Evolutionary conservation across 176 grass and related monocot genomes (phyloP), one percentile per base, ranked within the genome.

Genomic region (Thalia dealbata): DNA sequence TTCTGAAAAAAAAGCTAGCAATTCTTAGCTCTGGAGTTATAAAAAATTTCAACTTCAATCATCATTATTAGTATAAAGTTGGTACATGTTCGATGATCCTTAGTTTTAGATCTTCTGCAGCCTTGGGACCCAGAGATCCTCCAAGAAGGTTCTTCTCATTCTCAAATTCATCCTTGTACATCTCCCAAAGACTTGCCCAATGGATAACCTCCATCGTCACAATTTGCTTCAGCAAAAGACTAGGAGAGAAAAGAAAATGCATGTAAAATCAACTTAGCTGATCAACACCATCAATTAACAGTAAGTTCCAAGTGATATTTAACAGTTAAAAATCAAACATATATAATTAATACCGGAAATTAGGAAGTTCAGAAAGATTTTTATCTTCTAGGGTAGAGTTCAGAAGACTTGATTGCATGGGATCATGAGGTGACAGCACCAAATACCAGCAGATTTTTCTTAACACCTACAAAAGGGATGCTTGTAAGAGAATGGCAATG

Each of bases 121-220:
- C 95, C 81, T 92, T 97, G 10, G 64, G 73, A 50, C 78, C 79
- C 81, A 97, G 81, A 72, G 89, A 74, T 46, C 92, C 92, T 73
- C 92, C 92, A 60, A 85, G 67, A 22, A 89, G 77, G 61, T 92
- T 90, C 64, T 92, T 97, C 81, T 97, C 95, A 23, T 84, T 92
- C 3, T 90, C 90, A 55, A 82, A 97, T 58, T 97, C 95, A 9
- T 75, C 68, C 22, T 88, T 97, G 24, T 82, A 84, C 38, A 74
- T 88, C 38, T 88, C 87, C 95, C 93, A 97, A 45, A 97, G 67
- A 14, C 16, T 81, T 26, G 90, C 90, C 95, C 95, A 97, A 30
- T 97, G 82, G 14, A 97, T 88, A 4, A 97, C 90, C 85, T 97
- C 95, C 95, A 97, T 97, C 6, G 95, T 97, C 67, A 97, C 87